Percentiles rank a stretch among this genome's conserved stretches.
Conservation (phyloP, 768 basidiomycete species). For the Russula lepida region DNA sequence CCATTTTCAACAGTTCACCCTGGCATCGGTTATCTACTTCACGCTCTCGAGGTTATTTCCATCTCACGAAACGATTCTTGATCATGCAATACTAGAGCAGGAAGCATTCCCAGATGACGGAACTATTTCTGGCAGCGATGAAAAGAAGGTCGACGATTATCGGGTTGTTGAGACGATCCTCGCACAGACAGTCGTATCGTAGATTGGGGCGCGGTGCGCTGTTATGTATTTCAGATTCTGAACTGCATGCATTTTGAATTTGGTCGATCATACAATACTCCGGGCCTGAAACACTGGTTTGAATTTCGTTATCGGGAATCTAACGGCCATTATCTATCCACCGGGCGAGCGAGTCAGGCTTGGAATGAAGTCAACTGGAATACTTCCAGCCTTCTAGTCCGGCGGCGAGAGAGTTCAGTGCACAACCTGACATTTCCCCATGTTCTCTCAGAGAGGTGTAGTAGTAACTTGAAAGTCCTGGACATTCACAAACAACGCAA, state of each 20-base stretch:
- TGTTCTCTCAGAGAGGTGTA: not conserved
- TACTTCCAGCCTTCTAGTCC: not conserved
- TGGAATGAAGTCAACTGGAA: not conserved
- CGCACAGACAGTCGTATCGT: not conserved
- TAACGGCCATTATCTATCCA: not conserved
- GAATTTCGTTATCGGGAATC: not conserved
- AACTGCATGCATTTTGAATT: not conserved
- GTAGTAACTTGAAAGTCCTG: not conserved
- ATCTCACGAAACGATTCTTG: constrained; percentile 16
- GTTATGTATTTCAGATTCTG: not conserved
- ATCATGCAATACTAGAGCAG: constrained; percentile 7
- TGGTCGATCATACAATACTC: not conserved
- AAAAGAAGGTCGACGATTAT: not conserved
- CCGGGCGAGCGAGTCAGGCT: not conserved
- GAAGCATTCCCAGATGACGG: not conserved
- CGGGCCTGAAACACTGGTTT: not conserved
- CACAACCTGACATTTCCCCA: not conserved
- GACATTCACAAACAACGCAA: not conserved
- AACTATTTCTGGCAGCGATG: not conserved
- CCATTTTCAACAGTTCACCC: constrained; percentile 5
- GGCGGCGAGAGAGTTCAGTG: not conserved
- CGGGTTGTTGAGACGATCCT: not conserved
- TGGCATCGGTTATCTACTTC: constrained; percentile 15
- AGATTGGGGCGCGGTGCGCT: not conserved
- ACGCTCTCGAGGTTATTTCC: constrained; percentile 14